These are phyloP conservation scores for Collybia sp. DNA, from an alignment of 768 basidiomycete genomes.

Conservation along the genomic window DNA sequence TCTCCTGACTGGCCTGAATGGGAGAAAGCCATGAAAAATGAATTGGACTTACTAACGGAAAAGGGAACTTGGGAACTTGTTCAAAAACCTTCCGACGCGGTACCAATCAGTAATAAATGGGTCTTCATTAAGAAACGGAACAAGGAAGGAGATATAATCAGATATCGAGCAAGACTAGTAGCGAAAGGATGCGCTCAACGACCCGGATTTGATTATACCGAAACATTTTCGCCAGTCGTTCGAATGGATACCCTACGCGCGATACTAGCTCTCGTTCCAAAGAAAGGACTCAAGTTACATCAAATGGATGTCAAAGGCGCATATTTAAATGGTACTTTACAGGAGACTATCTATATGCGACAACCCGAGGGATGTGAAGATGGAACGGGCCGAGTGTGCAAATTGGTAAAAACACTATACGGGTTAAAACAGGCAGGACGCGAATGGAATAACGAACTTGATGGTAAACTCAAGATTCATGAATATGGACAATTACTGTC, in stretches of 20 bases:
- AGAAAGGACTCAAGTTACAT: slow-evolving; percentile 26
- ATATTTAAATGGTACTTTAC: slow-evolving; percentile 23
- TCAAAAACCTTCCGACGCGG: neutral
- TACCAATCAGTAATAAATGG: slow-evolving; percentile 22
- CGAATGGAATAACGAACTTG: slow-evolving; percentile 20
- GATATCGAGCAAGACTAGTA: slow-evolving; percentile 27
- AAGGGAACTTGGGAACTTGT: slow-evolving; percentile 2
- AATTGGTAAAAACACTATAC: slow-evolving; percentile 26
- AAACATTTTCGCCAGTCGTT: slow-evolving; percentile 24
- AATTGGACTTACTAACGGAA: neutral
- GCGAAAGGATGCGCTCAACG: slow-evolving; percentile 31
- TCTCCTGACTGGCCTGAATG: slow-evolving; percentile 1
- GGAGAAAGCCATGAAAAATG: neutral
- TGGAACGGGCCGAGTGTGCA: slow-evolving; percentile 15
- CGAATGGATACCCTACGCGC: slow-evolving; percentile 21
- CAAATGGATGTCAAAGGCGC: slow-evolving; percentile 36
- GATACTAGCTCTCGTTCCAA: slow-evolving; percentile 29
- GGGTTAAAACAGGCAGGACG: slow-evolving; percentile 27
- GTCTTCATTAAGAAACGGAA: slow-evolving; percentile 30
- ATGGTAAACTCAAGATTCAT: slow-evolving; percentile 7
- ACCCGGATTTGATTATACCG: slow-evolving; percentile 29
- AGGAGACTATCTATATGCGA: slow-evolving; percentile 32
- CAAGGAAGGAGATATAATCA: slow-evolving; percentile 21
- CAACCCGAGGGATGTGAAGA: slow-evolving; percentile 29
- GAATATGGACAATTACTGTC: slow-evolving; percentile 12